phyloP scores from a whole-genome alignment of 768 basidiomycete species.

The Lactarius sp. region DNA sequence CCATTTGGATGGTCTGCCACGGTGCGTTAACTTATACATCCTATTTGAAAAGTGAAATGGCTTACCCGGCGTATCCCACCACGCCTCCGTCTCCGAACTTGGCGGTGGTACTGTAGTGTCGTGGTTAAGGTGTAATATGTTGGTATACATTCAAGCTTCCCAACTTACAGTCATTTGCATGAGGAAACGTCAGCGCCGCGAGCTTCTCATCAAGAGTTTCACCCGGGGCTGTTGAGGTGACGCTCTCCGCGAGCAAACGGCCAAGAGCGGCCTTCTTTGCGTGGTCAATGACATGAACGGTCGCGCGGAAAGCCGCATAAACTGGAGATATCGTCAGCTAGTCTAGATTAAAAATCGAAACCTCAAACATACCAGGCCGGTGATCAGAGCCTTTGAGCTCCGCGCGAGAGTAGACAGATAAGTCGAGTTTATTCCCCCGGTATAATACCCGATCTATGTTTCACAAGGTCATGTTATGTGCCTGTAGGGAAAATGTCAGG shows the following conservation, averaged over 20 bases:
- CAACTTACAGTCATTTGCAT: slow-evolving; percentile 42
- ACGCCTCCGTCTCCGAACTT: slow-evolving; percentile 67
- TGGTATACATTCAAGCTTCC: not conserved
- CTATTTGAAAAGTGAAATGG: not conserved
- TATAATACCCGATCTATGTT: slow-evolving; percentile 87
- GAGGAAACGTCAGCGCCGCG: slow-evolving; percentile 49
- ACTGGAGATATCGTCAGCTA: slow-evolving; percentile 43
- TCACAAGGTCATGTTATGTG: slow-evolving; percentile 5
- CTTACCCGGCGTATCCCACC: slow-evolving; percentile 76
- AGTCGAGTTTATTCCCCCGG: slow-evolving; percentile 65
- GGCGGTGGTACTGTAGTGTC: slow-evolving; percentile 68
- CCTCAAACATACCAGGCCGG: slow-evolving; percentile 63
- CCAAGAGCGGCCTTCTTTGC: slow-evolving; percentile 68
- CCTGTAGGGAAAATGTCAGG: slow-evolving; percentile 15
- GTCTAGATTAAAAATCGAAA: not conserved
- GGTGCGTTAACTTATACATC: not conserved
- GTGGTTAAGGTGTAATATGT: slow-evolving; percentile 1
- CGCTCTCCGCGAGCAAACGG: slow-evolving; percentile 59
- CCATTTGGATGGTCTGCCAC: slow-evolving; percentile 54
- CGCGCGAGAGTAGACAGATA: slow-evolving; percentile 75
- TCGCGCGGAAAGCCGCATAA: slow-evolving; percentile 74
- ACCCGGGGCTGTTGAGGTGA: slow-evolving; percentile 56
- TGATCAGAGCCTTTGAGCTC: slow-evolving; percentile 93
- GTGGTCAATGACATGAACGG: slow-evolving; percentile 74
- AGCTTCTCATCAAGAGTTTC: slow-evolving; percentile 71